These are phyloP conservation scores for Lavandula angustifolia DNA, from an alignment of 257 asterid species.

Conservation along the genomic window DNA sequence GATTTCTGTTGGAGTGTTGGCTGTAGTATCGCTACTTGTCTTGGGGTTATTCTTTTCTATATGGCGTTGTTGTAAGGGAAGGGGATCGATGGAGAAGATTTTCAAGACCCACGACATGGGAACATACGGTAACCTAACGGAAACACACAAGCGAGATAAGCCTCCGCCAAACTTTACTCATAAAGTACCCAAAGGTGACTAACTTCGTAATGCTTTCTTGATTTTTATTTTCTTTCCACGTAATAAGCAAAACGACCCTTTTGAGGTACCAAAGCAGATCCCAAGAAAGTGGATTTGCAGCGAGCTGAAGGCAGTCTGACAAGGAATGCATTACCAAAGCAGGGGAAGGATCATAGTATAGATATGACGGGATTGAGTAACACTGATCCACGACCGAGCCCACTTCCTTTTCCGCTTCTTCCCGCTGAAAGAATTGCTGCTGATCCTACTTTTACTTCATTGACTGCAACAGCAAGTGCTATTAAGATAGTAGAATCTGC, in stretches of 20 bases:
- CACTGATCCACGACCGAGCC: conserved; percentile 41
- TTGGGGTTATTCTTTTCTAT: conserved; percentile 53
- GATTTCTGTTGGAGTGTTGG: conserved; percentile 55
- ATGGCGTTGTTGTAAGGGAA: conserved; percentile 48
- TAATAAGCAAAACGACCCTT: conserved; percentile 6
- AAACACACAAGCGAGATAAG: conserved; percentile 38
- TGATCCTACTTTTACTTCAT: conserved; percentile 58
- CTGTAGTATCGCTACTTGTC: conserved; percentile 42
- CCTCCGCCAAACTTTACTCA: conserved; percentile 41
- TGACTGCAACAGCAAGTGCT: conserved; percentile 41
- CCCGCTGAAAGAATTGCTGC: conserved; percentile 60
- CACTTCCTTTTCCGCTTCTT: conserved; percentile 60
- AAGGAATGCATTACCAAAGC: conserved; percentile 35
- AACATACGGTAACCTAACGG: conserved; percentile 33
- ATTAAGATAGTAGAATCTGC: conserved; percentile 39
- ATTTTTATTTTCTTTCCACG: neutral
- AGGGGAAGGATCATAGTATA: conserved; percentile 48
- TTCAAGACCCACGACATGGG: conserved; percentile 37
- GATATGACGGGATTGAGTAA: conserved; percentile 40
- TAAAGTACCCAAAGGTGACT: conserved; percentile 51
- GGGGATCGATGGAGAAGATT: conserved; percentile 33
- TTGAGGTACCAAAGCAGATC: conserved; percentile 36
- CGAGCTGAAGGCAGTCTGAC: conserved; percentile 42
- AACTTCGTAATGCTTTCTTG: neutral
- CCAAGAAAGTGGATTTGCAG: conserved; percentile 39